Conservation (phyloP, 192 early-diverging fungal genomes). For the Chytriomyces sp. region DNA sequence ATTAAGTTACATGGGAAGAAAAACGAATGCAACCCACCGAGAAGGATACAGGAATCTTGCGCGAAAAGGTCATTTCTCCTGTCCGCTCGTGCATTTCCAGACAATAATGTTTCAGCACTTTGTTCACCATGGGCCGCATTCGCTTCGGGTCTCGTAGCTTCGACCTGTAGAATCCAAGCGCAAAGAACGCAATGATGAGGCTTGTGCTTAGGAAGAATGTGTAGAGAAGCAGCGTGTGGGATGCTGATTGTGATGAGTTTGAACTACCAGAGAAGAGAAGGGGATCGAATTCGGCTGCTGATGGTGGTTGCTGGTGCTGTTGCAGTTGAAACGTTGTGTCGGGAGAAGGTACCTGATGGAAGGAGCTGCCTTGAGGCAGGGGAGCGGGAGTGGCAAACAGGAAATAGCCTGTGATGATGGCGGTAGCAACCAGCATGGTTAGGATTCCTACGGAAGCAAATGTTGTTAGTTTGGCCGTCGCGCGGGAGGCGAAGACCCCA, state of each 20-base stretch:
- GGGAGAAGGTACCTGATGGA: too few relatives aligned
- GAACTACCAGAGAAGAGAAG: too few relatives aligned
- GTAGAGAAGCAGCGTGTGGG: constrained; percentile 3
- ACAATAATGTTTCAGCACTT: constrained; percentile 22
- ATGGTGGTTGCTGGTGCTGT: neutral
- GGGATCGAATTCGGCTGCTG: too few relatives aligned
- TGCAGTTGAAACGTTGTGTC: too few relatives aligned
- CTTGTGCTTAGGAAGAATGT: neutral
- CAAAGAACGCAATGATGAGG: constrained; percentile 7
- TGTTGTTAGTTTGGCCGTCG: neutral
- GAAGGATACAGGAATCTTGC: constrained; percentile 17
- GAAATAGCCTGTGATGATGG: neutral
- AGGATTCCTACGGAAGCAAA: neutral
- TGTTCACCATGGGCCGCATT: constrained; percentile 15
- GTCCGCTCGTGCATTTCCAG: neutral
- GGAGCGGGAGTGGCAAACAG: neutral
- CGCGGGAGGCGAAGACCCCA: neutral
- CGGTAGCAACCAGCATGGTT: neutral
- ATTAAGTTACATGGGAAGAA: neutral
- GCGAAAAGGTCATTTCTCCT: constrained; percentile 1
- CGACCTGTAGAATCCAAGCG: neutral
- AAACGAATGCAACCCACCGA: neutral
- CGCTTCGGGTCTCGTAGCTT: constrained; percentile 4
- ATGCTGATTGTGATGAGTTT: too few relatives aligned
- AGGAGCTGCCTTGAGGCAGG: too few relatives aligned